phyloP scores from a whole-genome alignment of 2,329 filamentous ascomycete genomes.

The Metarhizium rileyi region DNA sequence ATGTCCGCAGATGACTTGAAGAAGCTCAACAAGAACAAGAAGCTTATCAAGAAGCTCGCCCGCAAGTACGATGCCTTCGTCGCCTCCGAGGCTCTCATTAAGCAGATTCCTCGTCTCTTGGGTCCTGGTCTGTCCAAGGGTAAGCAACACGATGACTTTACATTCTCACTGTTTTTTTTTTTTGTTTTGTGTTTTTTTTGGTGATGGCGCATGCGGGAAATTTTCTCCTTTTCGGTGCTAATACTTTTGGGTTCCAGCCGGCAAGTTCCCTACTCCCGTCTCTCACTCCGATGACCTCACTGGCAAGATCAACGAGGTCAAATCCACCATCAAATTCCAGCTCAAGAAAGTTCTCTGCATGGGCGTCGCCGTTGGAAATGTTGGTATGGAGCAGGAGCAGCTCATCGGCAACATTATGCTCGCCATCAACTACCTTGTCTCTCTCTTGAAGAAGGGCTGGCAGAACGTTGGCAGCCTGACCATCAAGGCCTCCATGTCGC shows the following conservation, averaged over 20 bases:
- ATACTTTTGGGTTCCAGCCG: conserved; percentile 47
- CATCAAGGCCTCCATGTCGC: conserved; percentile 99
- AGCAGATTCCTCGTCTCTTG: conserved; percentile 99
- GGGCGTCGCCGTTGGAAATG: conserved; percentile 98
- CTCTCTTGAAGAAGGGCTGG: conserved; percentile 99
- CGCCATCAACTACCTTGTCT: conserved; percentile 99
- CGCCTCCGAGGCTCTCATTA: conserved; percentile 94
- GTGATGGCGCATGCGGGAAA: background rate
- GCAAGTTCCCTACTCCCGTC: conserved; percentile 99
- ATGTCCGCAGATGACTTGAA: conserved; percentile 99
- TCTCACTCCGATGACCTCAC: conserved; percentile 91
- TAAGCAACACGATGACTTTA: conserved; percentile 37
- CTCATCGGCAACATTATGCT: conserved; percentile 98
- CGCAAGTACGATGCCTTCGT: conserved; percentile 99
- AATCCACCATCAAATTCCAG: conserved; percentile 99
- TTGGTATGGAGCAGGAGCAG: conserved; percentile 94
- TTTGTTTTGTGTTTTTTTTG: no score
- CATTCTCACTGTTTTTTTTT: background rate
- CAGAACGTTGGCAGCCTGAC: conserved; percentile 99
- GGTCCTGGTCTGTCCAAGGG: conserved; percentile 97
- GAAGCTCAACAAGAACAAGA: conserved; percentile 99
- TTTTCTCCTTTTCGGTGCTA: conserved; percentile 6
- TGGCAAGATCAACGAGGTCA: conserved; percentile 97
- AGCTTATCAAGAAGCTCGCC: conserved; percentile 99
- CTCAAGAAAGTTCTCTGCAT: conserved; percentile 99